These are phyloP conservation scores for Sparassis latifolia DNA, from an alignment of 1,284 basidiomycete species.

Conservation along the genomic window DNA sequence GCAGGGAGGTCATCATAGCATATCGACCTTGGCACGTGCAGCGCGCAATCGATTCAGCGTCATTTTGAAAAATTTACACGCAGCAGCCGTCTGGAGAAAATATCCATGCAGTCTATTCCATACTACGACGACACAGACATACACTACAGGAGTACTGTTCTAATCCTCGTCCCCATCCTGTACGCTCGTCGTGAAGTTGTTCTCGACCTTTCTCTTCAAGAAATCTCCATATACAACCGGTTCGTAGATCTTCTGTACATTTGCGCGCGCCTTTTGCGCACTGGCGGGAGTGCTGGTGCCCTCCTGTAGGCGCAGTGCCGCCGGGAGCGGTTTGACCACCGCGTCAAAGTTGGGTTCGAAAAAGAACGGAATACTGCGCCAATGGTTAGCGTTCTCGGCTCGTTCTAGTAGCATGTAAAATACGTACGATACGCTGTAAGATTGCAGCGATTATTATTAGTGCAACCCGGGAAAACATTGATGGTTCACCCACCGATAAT, in stretches of 20 bases:
- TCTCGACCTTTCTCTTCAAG: conserved; percentile 61
- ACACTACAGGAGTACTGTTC: too few species aligned
- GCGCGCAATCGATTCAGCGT: too few species aligned
- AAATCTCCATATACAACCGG: conserved; percentile 72
- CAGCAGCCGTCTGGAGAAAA: too few species aligned
- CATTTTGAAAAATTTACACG: too few species aligned
- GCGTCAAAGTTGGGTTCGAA: conserved; percentile 81
- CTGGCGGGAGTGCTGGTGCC: conserved; percentile 4
- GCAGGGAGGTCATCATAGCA: too few species aligned
- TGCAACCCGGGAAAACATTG: not conserved
- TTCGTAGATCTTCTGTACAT: conserved; percentile 27
- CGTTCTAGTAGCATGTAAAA: not conserved
- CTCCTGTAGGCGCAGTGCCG: conserved; percentile 43
- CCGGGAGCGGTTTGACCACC: conserved; percentile 50
- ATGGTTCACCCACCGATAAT: conserved; percentile 52
- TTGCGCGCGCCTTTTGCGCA: conserved; percentile 8
- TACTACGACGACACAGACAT: too few species aligned
- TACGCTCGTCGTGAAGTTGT: conserved; percentile 46
- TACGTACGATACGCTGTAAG: conserved; percentile 19
- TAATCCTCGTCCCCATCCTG: too few species aligned
- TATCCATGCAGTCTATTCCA: too few species aligned
- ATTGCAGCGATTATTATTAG: conserved; percentile 5
- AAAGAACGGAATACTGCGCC: conserved; percentile 70
- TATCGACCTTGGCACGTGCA: too few species aligned
- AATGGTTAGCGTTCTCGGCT: not conserved